Evolutionary conservation across 179 eudicot species (phyloP).

Genomic region (Sideroxylon spinosum): DNA sequence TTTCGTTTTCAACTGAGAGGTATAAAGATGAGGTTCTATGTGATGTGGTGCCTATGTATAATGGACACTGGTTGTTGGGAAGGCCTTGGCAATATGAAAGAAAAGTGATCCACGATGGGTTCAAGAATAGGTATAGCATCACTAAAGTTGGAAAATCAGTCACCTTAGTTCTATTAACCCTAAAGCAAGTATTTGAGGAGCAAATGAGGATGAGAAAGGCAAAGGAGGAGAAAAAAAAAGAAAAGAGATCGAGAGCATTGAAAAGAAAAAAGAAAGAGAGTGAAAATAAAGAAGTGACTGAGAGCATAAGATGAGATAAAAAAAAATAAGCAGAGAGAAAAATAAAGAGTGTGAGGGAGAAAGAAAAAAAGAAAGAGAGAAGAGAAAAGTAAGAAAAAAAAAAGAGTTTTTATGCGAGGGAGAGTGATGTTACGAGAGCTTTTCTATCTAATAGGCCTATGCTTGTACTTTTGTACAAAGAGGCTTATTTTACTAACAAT

Average conservation of each 20-base stretch:
- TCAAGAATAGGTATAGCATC: too few relatives aligned
- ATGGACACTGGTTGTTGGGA: not conserved
- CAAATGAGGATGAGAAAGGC: not conserved
- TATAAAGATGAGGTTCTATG: not conserved
- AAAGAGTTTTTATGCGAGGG: not conserved
- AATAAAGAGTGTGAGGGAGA: not conserved
- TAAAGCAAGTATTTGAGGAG: not conserved
- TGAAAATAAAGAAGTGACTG: not conserved
- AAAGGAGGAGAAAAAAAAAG: too few relatives aligned
- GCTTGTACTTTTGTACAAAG: not conserved
- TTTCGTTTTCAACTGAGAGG: not conserved
- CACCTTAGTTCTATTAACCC: too few relatives aligned
- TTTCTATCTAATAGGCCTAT: too few relatives aligned
- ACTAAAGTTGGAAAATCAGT: too few relatives aligned
- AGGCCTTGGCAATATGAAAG: too few relatives aligned
- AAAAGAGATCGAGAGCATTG: too few relatives aligned
- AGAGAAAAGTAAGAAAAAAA: not conserved
- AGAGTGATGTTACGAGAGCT: not conserved
- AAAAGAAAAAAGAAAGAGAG: not conserved
- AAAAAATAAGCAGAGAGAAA: not conserved
- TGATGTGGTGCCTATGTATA: too few relatives aligned
- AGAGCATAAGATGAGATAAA: too few relatives aligned
- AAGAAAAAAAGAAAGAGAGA: not conserved
- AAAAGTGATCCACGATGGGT: not conserved
- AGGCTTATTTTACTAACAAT: not conserved